Base-by-base conservation (phyloP, 2,329 filamentous ascomycete genomes). In the Paecilomyces variotii region DNA sequence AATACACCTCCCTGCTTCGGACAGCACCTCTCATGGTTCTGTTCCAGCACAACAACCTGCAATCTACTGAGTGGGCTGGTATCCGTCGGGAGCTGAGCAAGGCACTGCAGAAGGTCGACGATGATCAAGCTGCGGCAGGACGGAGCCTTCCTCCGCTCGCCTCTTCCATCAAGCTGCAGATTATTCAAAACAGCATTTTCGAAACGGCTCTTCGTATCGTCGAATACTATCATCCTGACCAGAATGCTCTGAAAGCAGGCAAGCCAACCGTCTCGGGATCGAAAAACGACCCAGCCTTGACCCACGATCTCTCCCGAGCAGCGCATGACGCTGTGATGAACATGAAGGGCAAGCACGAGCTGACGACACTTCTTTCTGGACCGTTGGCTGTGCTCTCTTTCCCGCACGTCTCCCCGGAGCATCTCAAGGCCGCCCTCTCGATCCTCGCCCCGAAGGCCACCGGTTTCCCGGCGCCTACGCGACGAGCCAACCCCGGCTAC, bases 151-250 rank as follows among this genome's bases (percentile, higher is more conserved):
- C 73, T 24, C 61, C 71, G 1, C 71, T 90, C 34, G 80, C 83
- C n/a, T 76, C 83, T 1, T 77, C 79, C 45, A 82, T 94, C 64
- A 87, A 90, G 74, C 72, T 97, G 27, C 88, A 95, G 72, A 89
- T 96, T 27, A 79, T 99, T 58, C 88, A 94, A 70, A 94, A 90
- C 12, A 89, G 90, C 69, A 95, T 99, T 70, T 90, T 99, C 71
- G 87, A 87, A 64, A 85, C 90, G 19, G 92, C 93, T 1, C 79
- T 97, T 61, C 87, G 88, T 64, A 84, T 97, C 56, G 87, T 92
- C 61, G 93, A 97, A 70, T 95, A 91, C 76, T 95, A 82, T 84
- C 70, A 83, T 83, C 70, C 82, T 80, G 62, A 75, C 75, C 45
- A 72, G 45, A 57, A 61, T 19, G 52, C 66, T 4, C 57, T 62